A percentile compares a stretch with the other conserved stretches of the same genome.
Evolutionary conservation across 805 yeast species (phyloP).

Genomic region (Brettanomyces custersianus): DNA sequence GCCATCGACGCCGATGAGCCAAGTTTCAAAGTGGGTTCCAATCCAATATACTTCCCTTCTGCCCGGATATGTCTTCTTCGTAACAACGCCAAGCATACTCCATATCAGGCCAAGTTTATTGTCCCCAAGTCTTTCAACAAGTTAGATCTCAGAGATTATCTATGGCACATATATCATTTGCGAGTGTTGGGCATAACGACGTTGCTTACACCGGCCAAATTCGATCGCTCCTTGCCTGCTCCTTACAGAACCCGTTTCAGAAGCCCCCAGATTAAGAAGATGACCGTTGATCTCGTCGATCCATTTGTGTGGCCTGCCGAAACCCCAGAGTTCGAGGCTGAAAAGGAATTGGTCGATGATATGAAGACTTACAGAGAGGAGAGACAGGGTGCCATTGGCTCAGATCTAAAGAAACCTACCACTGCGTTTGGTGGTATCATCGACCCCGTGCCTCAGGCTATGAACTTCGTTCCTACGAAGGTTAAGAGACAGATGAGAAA

Average conservation of each 20-base stretch:
- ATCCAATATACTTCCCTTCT: conserved; percentile 72
- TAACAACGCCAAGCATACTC: conserved; percentile 94
- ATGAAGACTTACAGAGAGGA: conserved; percentile 44
- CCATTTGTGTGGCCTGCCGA: conserved; percentile 93
- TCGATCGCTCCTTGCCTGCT: conserved; percentile 44
- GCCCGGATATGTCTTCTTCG: conserved; percentile 74
- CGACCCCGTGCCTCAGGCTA: conserved; percentile 44
- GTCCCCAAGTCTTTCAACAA: conserved; percentile 93
- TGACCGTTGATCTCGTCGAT: conserved; percentile 93
- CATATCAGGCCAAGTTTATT: conserved; percentile 91
- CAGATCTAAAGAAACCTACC: conserved; percentile 60
- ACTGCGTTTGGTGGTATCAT: conserved; percentile 68
- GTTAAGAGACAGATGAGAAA: conserved; percentile 38
- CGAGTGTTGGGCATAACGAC: conserved; percentile 85
- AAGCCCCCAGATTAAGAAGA: conserved; percentile 77
- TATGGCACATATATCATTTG: conserved; percentile 83
- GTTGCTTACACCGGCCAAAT: conserved; percentile 69
- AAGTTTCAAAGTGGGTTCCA: conserved; percentile 77
- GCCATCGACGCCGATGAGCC: conserved; percentile 57
- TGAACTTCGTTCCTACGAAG: conserved; percentile 52
- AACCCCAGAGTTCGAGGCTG: conserved; percentile 26
- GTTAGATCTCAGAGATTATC: conserved; percentile 87
- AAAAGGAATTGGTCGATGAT: conserved; percentile 30
- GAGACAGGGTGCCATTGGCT: conserved; percentile 42
- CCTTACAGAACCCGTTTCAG: conserved; percentile 61